A percentile compares a stretch with the other conserved stretches of the same genome.
phyloP scores from a whole-genome alignment of 108 stramenopile genomes.

The Epithemia pelagica region DNA sequence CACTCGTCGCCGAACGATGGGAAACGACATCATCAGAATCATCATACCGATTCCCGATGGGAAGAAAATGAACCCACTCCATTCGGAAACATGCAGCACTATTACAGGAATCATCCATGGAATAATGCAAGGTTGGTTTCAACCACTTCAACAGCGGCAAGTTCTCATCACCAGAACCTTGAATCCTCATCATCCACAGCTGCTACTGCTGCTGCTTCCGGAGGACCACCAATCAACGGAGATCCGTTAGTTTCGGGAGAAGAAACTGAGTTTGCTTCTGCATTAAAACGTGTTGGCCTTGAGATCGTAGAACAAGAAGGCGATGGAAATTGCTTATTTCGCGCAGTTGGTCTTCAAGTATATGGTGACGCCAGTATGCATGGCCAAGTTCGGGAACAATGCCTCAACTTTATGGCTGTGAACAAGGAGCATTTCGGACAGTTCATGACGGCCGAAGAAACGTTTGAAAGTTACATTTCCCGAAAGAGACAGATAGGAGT shows the following conservation, averaged over 20 bases:
- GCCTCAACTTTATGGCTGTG: constrained; percentile 87
- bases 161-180: neutral
- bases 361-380: constrained; percentile 91
- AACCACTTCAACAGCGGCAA: neutral
- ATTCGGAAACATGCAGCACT: neutral
- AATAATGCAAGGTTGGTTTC: neutral
- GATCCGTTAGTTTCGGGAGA: neutral
- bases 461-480: constrained; percentile 62
- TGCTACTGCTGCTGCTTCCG: neutral
- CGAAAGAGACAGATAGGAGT: constrained; percentile 76
- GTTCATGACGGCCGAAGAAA: constrained; percentile 70
- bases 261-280: neutral
- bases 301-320: constrained; percentile 70
- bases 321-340: constrained; percentile 97
- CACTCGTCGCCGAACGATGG: neutral
- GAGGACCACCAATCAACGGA: neutral
- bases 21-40: neutral
- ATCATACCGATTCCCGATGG: neutral
- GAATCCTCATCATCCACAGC: too few species aligned
- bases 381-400: constrained; percentile 64
- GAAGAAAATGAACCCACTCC: neutral
- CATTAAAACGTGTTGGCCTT: constrained; percentile 38
- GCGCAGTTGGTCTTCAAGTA: constrained; percentile 90
- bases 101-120: neutral
- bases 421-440: constrained; percentile 10